phyloP scores from a whole-genome alignment of 768 basidiomycete species.

The Coprinopsis strossmayeri region DNA sequence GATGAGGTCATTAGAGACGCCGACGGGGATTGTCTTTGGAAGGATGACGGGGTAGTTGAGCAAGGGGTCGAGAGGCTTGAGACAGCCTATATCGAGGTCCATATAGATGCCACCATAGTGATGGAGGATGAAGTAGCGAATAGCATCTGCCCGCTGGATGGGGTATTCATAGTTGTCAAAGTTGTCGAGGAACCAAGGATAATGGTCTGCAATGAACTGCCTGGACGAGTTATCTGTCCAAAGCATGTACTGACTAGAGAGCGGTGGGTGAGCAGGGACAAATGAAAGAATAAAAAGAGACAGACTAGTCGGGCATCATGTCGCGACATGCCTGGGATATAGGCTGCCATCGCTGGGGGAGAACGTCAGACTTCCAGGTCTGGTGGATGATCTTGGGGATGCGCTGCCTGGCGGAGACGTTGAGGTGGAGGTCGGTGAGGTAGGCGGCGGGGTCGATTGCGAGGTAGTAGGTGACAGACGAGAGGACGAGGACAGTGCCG shows the following conservation, averaged over 20 bases:
- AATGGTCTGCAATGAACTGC: conserved; percentile 82
- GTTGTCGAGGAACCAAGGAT: conserved; percentile 89
- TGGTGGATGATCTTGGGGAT: conserved; percentile 91
- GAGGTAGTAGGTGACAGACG: conserved; percentile 86
- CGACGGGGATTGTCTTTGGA: conserved; percentile 94
- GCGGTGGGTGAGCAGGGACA: conserved; percentile 11
- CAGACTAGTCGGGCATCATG: conserved; percentile 96
- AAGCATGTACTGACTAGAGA: conserved; percentile 82
- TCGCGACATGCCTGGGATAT: conserved; percentile 81
- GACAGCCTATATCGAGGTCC: conserved; percentile 94
- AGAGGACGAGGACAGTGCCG: conserved; percentile 88
- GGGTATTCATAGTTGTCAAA: conserved; percentile 88
- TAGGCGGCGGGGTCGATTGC: conserved; percentile 75
- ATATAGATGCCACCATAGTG: conserved; percentile 94
- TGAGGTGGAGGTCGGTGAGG: conserved; percentile 63
- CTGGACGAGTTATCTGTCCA: conserved; percentile 94
- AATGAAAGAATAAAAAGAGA: conserved; percentile 16
- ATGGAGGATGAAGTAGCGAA: conserved; percentile 96
- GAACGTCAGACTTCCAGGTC: conserved; percentile 91
- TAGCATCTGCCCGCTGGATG: conserved; percentile 94
- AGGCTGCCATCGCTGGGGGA: conserved; percentile 76
- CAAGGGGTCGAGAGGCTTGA: conserved; percentile 79
- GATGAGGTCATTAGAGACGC: conserved; percentile 96
- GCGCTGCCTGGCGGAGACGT: conserved; percentile 46
- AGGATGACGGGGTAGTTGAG: conserved; percentile 83